Evolutionary conservation across 2,329 filamentous ascomycete genomes (phyloP).

Genomic region (Aschersonia sp.): DNA sequence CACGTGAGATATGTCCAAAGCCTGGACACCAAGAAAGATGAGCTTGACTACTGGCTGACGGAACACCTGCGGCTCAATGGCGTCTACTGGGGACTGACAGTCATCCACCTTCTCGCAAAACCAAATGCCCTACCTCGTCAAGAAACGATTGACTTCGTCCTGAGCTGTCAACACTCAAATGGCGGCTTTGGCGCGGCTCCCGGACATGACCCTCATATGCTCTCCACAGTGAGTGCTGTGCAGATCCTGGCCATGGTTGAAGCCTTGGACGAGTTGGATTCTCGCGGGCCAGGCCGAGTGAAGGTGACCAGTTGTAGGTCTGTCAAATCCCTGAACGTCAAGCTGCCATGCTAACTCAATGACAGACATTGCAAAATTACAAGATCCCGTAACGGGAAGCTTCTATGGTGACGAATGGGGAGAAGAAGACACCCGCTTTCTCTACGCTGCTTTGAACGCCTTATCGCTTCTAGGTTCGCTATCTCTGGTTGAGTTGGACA

Average conservation of each 20-base stretch:
- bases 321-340: slow-evolving; percentile 3
- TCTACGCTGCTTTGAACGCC: slow-evolving; percentile 82
- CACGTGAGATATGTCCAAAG: slow-evolving; percentile 91
- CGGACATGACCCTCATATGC: slow-evolving; percentile 88
- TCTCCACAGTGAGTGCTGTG: slow-evolving; percentile 89
- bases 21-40: slow-evolving; percentile 81
- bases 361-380: slow-evolving; percentile 63
- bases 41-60: slow-evolving; percentile 95
- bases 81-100: slow-evolving; percentile 89
- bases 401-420: slow-evolving; percentile 96
- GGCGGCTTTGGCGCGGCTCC: slow-evolving; percentile 92
- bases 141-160: slow-evolving; percentile 80
- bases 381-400: slow-evolving; percentile 68
- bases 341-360: slow-evolving; percentile 5
- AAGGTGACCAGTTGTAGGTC: slow-evolving; percentile 68
- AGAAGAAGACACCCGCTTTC: slow-evolving; percentile 86
- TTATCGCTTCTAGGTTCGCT: slow-evolving; percentile 70
- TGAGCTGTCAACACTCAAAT: slow-evolving; percentile 79
- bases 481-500: slow-evolving; percentile 60
- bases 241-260: slow-evolving; percentile 83
- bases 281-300: slow-evolving; percentile 45
- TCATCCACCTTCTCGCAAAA: slow-evolving; percentile 69
- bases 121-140: slow-evolving; percentile 70
- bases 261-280: slow-evolving; percentile 71
- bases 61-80: slow-evolving; percentile 93